phyloP scores from a whole-genome alignment of 2,329 filamentous ascomycete species.

The Trichoderma harzianum region DNA sequence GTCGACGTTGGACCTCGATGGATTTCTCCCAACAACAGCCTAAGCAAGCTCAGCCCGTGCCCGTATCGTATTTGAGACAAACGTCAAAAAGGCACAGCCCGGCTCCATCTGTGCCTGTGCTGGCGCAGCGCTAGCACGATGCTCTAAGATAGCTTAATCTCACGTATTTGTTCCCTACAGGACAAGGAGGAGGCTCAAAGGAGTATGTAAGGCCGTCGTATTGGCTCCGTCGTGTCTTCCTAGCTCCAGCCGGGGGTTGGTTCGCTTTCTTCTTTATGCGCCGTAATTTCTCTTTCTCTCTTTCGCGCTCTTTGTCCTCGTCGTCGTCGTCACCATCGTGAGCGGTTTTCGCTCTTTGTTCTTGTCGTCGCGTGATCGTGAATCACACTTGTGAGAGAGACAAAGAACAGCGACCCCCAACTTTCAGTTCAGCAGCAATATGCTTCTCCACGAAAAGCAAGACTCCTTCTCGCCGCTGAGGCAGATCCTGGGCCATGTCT shows the following conservation, averaged over 20 bases:
- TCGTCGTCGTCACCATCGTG: not conserved
- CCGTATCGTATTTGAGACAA: not conserved
- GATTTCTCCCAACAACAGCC: not conserved
- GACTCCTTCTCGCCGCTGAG: conserved; percentile 1
- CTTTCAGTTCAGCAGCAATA: not conserved
- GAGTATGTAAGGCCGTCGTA: not conserved
- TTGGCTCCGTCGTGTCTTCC: not conserved
- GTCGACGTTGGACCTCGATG: not conserved
- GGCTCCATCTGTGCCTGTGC: not conserved
- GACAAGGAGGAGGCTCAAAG: not conserved
- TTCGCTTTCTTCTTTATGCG: not conserved
- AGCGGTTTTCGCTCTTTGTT: not conserved
- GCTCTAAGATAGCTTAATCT: conserved; percentile 7
- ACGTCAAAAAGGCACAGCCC: not conserved
- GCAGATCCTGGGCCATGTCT: not conserved
- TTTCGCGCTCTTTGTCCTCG: not conserved
- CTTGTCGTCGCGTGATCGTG: not conserved
- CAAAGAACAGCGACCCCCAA: not conserved
- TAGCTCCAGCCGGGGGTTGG: not conserved
- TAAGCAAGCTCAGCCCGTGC: not conserved
- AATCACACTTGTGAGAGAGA: not conserved
- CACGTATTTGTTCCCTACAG: not conserved
- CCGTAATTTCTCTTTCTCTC: not conserved
- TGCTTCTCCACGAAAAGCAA: not conserved
- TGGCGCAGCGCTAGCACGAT: conserved; percentile 4